Evolutionary conservation across 2,329 filamentous ascomycete species (phyloP), one percentile per base, ranked within the genome.

Genomic region (Trichoderma simmonsii): DNA sequence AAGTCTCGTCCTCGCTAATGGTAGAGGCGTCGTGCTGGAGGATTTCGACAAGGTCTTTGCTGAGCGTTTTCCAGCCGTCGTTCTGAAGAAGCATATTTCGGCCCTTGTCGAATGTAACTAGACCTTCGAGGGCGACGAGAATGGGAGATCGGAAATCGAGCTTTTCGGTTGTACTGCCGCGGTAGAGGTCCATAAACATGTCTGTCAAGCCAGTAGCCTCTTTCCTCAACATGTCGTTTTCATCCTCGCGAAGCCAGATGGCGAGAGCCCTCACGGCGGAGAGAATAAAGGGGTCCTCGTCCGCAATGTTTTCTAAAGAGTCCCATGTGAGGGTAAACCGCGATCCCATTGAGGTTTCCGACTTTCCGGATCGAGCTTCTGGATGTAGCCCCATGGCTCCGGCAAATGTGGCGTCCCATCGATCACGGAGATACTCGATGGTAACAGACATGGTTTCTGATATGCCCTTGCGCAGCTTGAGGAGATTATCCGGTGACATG

Each of bases 201-300:
- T 92, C 91, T 73, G 85, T 85, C 64, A 92, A 79, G 0, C 89
- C 89, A 0, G 85, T 84, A 12, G 85, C 86, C 75, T 91, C 87
- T 63, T 82, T 85, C 12, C 89, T 82, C 51, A 92, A 77, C 8
- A 82, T 80, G 15, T 89, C 86, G 54, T 89, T 89, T 54, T 92
- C 90, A 71, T 93, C 90, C 73, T 93, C 91, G 8, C 88, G 84
- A n/a, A 92, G 81, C 91, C 91, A 93, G 21, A 92, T 84, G 1
- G 89, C 86, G 34, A 92, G 77, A 0, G 87, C 82, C 59, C 88
- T 82, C 26, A 92, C 79, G 0, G 87, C 86, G 3, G 90, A 86
- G 2, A 90, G 83, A 2, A 91, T 83, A 8, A 92, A 82, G 1
- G 88, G 86, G 75, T 93, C 91, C 7, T 85, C 81, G 2, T 83